These are phyloP conservation scores for Serendipita vermifera DNA, from an alignment of 768 basidiomycete species.

Conservation along the genomic window DNA sequence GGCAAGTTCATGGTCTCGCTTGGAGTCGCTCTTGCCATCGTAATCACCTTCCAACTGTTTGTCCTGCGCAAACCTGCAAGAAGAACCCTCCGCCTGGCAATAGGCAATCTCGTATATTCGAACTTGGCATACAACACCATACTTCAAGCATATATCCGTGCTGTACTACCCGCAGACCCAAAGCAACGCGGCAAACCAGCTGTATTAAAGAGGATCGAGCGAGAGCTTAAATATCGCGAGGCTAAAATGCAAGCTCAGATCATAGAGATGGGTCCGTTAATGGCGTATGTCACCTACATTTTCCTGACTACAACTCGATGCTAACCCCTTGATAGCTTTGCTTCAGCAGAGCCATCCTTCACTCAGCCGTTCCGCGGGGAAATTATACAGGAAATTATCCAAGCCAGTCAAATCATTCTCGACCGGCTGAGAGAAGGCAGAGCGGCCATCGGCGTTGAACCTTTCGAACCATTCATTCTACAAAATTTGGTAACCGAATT, in stretches of 20 bases:
- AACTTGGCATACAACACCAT: slow-evolving; percentile 17
- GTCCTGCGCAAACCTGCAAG: slow-evolving; percentile 22
- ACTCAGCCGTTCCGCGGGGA: slow-evolving; percentile 17
- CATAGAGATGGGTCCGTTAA: slow-evolving; percentile 17
- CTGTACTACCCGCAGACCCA: slow-evolving; percentile 15
- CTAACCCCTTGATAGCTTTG: slow-evolving; percentile 17
- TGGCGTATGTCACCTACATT: slow-evolving; percentile 15
- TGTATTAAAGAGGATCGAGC: slow-evolving; percentile 14
- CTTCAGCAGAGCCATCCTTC: slow-evolving; percentile 18
- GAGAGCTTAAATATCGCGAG: slow-evolving; percentile 20
- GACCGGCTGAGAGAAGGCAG: slow-evolving; percentile 18
- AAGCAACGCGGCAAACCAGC: slow-evolving; percentile 12
- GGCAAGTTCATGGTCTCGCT: slow-evolving; percentile 19
- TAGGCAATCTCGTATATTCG: slow-evolving; percentile 16
- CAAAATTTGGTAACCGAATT: slow-evolving; percentile 16
- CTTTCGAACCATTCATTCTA: slow-evolving; percentile 15
- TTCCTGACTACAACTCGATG: not conserved
- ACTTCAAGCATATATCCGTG: slow-evolving; percentile 17
- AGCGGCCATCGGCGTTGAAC: slow-evolving; percentile 15
- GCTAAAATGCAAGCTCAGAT: slow-evolving; percentile 19
- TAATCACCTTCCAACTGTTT: slow-evolving; percentile 20
- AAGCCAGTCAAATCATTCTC: slow-evolving; percentile 19
- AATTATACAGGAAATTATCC: slow-evolving; percentile 14
- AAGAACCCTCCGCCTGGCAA: slow-evolving; percentile 17
- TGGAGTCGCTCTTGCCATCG: slow-evolving; percentile 21